Evolutionary conservation across 2,329 filamentous ascomycete genomes (phyloP), one percentile per base, ranked within the genome.

Genomic region (Epichloe bromicola): DNA sequence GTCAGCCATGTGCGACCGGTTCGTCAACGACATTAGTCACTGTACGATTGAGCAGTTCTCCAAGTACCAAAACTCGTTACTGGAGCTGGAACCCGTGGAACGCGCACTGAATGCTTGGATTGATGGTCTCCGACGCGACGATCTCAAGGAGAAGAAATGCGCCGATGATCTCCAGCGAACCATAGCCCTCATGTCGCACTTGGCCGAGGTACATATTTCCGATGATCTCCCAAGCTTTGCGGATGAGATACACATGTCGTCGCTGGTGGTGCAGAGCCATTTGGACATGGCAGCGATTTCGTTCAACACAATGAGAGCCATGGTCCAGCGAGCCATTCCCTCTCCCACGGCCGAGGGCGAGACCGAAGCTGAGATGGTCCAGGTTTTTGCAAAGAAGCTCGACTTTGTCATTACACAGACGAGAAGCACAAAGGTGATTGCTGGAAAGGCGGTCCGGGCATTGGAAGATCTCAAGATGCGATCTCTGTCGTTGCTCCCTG

Each of bases 51-150:
- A 87, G 46, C 80, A 88, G 53, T 97, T 97, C 64, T 76, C 78
- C 44, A 81, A 74, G 56, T 93, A 88, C 58, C 85, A 88, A 59
- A 83, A 84, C 41, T 86, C 89, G 2, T 68, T 93, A 52, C 87
- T 88, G 59, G 93, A 97, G 65, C 74, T 97, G 48, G 88, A 95
- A 63, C 88, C 90, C 0, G 88, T 97, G 11, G 93, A 98, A 69
- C 79, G 89, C 52, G 86, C 87, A 0, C 70, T 97, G 47, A 95
- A 95, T 61, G 79, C 78, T 51, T 95, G 89, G 80, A 86, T 97
- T 51, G 90, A 96, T 56, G 81, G 81, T 5, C 65, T 96, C 50
- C 83, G 88, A 56, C 82, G 82, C 49, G 89, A 95, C 58, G 89
- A 95, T 51, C 71, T 97, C 46, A 89, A 89, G 66, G 86, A 91